A percentile compares a stretch with the other conserved stretches of the same genome.
Conservation (phyloP, 1,284 basidiomycete species). For the Tilletiopsis washingtonensis region DNA sequence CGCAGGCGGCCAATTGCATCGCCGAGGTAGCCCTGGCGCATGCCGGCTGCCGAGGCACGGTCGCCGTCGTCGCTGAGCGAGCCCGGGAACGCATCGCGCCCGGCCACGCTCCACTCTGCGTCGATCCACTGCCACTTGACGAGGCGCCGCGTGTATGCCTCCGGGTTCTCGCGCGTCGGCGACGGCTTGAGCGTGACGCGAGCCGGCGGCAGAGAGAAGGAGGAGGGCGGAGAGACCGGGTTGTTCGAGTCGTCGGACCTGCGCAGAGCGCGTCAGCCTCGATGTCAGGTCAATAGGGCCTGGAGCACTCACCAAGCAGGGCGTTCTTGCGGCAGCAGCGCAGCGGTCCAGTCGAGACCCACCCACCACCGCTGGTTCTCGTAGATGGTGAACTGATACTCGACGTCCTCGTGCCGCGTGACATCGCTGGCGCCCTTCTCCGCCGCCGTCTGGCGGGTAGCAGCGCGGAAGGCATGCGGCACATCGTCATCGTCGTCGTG, state of each 20-base stretch:
- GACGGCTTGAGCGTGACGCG: constrained; percentile 40
- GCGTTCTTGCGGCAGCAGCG: constrained; percentile 78
- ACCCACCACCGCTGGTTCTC: constrained; percentile 88
- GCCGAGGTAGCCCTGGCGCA: neutral
- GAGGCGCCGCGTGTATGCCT: constrained; percentile 35
- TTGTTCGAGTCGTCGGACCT: constrained; percentile 46
- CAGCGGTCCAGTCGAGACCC: constrained; percentile 74
- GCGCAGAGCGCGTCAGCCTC: constrained; percentile 7
- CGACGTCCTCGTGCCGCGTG: constrained; percentile 33
- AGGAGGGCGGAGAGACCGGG: constrained; percentile 53
- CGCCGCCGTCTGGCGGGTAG: neutral
- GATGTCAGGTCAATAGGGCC: no score
- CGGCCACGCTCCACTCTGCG: constrained; percentile 48
- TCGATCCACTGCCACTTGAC: constrained; percentile 50
- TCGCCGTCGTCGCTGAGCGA: neutral
- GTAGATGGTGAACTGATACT: constrained; percentile 54
- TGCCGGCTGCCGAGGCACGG: neutral
- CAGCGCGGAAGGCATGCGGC: neutral
- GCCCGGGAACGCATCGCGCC: neutral
- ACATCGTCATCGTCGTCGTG: neutral
- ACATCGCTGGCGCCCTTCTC: constrained; percentile 1
- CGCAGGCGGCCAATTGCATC: no score
- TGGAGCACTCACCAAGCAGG: constrained; percentile 69
- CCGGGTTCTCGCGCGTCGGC: constrained; percentile 21
- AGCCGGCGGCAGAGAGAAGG: constrained; percentile 53